Conservation (phyloP, 345 rosid genomes). For the Moricandia arvensis region DNA sequence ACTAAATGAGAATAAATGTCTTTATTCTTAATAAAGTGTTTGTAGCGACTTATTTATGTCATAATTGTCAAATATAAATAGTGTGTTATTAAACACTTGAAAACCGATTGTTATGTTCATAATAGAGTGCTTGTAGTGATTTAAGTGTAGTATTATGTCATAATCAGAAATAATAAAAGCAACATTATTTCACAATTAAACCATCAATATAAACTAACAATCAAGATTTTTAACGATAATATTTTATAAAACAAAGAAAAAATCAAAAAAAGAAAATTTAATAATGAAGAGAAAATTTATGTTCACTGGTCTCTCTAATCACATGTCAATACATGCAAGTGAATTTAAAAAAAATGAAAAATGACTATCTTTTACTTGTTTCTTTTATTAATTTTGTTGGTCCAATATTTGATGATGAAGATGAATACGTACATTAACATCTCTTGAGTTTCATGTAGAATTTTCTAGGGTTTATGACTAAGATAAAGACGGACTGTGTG, state of each 20-base stretch:
- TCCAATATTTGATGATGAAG: background rate
- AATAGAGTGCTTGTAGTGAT: too few relatives aligned
- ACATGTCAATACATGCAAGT: slow-evolving; percentile 6
- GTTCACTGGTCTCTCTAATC: slow-evolving; percentile 6
- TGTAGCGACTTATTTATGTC: background rate
- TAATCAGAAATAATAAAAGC: slow-evolving; percentile 2
- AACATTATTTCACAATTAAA: slow-evolving; percentile 18
- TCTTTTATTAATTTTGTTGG: too few relatives aligned
- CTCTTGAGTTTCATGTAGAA: too few relatives aligned
- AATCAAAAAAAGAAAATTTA: too few relatives aligned
- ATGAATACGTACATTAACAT: too few relatives aligned
- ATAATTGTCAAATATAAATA: too few relatives aligned
- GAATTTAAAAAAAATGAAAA: background rate
- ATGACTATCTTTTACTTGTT: background rate
- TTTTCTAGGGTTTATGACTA: too few relatives aligned
- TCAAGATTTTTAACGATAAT: slow-evolving; percentile 19
- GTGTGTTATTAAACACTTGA: too few relatives aligned
- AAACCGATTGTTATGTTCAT: too few relatives aligned
- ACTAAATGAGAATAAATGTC: slow-evolving; percentile 22
- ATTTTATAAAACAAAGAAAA: slow-evolving; percentile 9
- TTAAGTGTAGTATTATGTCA: background rate
- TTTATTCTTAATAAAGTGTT: background rate
- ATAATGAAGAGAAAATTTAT: slow-evolving; percentile 5
- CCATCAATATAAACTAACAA: slow-evolving; percentile 1
- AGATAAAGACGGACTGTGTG: too few relatives aligned